Evolutionary conservation across 805 yeast genomes (phyloP).

Genomic region (Limtongia smithiae): DNA sequence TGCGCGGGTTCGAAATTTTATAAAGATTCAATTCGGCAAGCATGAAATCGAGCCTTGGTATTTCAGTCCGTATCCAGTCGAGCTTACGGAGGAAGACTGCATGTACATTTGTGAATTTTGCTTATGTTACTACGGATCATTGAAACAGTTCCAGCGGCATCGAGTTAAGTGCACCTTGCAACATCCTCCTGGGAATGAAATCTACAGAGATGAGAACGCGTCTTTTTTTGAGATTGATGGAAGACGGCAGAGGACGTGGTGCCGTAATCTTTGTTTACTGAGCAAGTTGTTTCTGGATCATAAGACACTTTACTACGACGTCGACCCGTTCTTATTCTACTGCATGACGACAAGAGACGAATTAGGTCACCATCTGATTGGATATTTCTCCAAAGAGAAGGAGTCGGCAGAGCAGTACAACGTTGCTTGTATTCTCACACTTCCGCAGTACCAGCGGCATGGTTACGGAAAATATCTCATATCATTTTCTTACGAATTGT

Average conservation of each 20-base stretch:
- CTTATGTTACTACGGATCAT: constrained; percentile 79
- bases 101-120: constrained; percentile 91
- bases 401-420: constrained; percentile 93
- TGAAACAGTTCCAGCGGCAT: constrained; percentile 88
- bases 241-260: constrained; percentile 92
- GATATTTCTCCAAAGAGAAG: constrained; percentile 94
- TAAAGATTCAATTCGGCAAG: constrained; percentile 76
- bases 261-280: constrained; percentile 88
- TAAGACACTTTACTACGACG: constrained; percentile 94
- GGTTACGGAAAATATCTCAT: constrained; percentile 91
- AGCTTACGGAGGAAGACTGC: constrained; percentile 85
- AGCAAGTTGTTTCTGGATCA: constrained; percentile 90
- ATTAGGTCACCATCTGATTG: constrained; percentile 91
- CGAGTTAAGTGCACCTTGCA: constrained; percentile 79
- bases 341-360: constrained; percentile 91
- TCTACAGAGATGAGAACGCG: constrained; percentile 86
- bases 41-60: constrained; percentile 98
- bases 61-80: constrained; percentile 94
- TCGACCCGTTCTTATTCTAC: constrained; percentile 93
- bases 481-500: constrained; percentile 88
- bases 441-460: constrained; percentile 93
- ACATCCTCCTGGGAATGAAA: constrained; percentile 98
- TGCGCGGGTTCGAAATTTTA: constrained; percentile 82
- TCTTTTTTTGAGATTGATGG: constrained; percentile 98
- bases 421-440: constrained; percentile 92